Base-by-base conservation (phyloP, 75 land plant genomes). In the Picea sitchensis region DNA sequence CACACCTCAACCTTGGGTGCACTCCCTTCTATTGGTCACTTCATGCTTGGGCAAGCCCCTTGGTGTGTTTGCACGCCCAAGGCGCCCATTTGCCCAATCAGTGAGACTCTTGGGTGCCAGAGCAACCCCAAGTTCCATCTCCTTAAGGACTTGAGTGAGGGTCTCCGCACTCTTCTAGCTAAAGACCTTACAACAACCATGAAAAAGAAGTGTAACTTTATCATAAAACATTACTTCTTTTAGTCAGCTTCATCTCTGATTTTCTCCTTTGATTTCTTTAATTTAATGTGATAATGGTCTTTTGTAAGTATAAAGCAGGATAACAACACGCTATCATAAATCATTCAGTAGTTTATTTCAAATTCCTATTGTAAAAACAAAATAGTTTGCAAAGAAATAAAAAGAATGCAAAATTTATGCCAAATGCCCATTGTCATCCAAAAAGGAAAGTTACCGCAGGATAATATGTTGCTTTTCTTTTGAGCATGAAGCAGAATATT, bases 211-310 rank as follows among this genome's bases (percentile, higher is more conserved):
- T 47, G 56, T 51, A 9, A 51, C 11, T 51, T 9, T 51, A 51
- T 51, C 11, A 51, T 51, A 51, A 51, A 51, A 9, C 2, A 51
- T 51, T 11, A 11, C 56, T 8, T 9, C n/a, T n/a, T 41, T 69
- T 20, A 41, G 74, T 71, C 21, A 69, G 47, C 23, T 69, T 41
- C 23, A 71, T 71, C 74, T 71, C 26, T 41, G 11, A 71, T 71
- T 69, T 38, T 44, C 74, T 71, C 44, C 9, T 44, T 38, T 17
- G 44, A 34, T 36, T 17, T 51, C 56, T 51, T 51, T 51, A 51
- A 51, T 9, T 26, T 51, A 51, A 51, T 51, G 71, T 34, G 18
- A 67, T 17, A 34, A 36, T 17, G 5, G 17, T 32, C 17, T 18
- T 68, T 69, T 38, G 51, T 17, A 38, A 38, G 41, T 5, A 69